Base-by-base conservation (phyloP, 2,329 filamentous ascomycete genomes). In the Fusarium subglutinans region DNA sequence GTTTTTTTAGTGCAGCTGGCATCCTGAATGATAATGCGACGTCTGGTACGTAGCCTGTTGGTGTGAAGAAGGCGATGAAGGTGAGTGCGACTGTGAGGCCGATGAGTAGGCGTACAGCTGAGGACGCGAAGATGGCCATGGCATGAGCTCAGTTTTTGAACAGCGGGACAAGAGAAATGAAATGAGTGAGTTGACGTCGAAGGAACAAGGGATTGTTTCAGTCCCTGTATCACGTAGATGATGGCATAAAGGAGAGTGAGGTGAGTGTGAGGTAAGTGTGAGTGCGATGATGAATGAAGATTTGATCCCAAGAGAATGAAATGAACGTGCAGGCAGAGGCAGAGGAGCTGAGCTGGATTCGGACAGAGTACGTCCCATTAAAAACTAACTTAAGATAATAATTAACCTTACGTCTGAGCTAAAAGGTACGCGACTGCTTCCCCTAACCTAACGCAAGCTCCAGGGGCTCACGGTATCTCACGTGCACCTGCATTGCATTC, bases 111-210 rank as follows among this genome's bases (percentile, higher is more conserved):
- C 76, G 76, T 24, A 69, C 56, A n/a, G 54, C 51, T 26, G 59
- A 65, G 6, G 74, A 77, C 20, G 66, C 56, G 64, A 77, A 43
- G 30, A 77, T 47, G 47, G 69, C 75, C 75, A 77, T 77, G 53
- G 53, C 56, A 44, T 45, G 58, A 24, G 53, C 48, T 51, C 48
- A n/a, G 40, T 40, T 47, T 63, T 47, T 47, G 35, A 55, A 41
- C 17, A 37, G 35, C 35, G 15, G 8, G 35, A 37, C 35, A 37
- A 37, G 3, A 37, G 35, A 37, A 37, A 37, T 20, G 41, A 57
- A 50, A 54, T 35, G 57, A 70, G 47, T 35, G 43, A 41, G 59
- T 59, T 56, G 63, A 54, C 47, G 67, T 51, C 60, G 59, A 66
- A 48, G 41, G 40, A 66, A 54, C 59, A 70, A 59, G 59, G 67